Evolutionary conservation across 495 filamentous ascomycete genomes (phyloP).

Genomic region (Pyrenula massariospora): DNA sequence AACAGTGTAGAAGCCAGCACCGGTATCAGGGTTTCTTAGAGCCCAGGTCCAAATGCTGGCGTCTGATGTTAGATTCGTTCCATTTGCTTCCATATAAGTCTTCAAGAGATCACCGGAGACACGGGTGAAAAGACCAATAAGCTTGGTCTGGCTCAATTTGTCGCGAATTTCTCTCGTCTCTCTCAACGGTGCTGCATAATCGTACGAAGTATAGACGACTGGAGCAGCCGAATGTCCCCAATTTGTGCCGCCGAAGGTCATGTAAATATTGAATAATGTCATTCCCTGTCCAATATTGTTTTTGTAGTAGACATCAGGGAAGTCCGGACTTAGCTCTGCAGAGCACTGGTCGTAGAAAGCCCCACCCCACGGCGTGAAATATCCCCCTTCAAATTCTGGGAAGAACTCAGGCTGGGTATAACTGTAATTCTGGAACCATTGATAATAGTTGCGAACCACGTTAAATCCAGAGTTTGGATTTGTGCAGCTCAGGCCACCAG

Average conservation of each 20-base stretch:
- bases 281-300: conserved; percentile 39
- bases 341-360: conserved; percentile 33
- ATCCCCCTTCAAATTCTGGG: conserved; percentile 43
- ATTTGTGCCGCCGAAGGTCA: conserved; percentile 46
- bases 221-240: conserved; percentile 39
- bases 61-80: conserved; percentile 38
- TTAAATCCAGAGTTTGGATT: conserved; percentile 36
- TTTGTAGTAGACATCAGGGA: conserved; percentile 46
- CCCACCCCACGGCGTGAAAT: conserved; percentile 41
- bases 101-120: conserved; percentile 40
- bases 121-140: conserved; percentile 41
- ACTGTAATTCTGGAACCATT: conserved; percentile 46
- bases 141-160: conserved; percentile 41
- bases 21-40: conserved; percentile 40
- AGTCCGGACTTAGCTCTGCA: conserved; percentile 34
- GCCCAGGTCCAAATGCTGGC: conserved; percentile 35
- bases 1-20: conserved; percentile 49
- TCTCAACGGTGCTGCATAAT: conserved; percentile 21
- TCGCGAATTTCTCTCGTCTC: conserved; percentile 30
- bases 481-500: conserved; percentile 39
- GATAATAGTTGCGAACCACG: conserved; percentile 38
- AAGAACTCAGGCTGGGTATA: conserved; percentile 39
- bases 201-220: conserved; percentile 14
- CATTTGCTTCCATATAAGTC: conserved; percentile 44
- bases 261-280: conserved; percentile 40